Base-by-base conservation (phyloP, 306 rosid species). In the Coriaria nepalensis region DNA sequence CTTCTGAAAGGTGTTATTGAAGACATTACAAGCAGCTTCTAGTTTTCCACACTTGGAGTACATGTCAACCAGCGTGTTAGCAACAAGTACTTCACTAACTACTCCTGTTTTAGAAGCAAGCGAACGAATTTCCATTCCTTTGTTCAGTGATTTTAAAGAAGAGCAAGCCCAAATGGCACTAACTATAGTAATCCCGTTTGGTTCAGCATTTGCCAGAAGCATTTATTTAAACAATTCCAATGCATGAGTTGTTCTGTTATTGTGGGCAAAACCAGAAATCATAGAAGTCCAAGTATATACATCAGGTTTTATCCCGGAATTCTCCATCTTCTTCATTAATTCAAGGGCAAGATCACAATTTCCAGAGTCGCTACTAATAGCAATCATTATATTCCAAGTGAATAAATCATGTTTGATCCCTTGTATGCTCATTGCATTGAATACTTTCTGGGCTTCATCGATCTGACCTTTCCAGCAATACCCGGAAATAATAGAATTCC, bases 261-360 rank as follows among this genome's bases (percentile, higher is more conserved):
- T 81, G 37, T 79, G 92, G 52, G 85, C 60, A 79, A 81, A 81
- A 65, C 97, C 95, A 4, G 95, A 90, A 59, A 90, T 75, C 84
- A 90, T 71, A 13, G 92, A 73, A 60, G 97, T 84, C 97, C 97
- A 90, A 59, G 95, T 84, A 69, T 76, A 84, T 41, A 90, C 95
- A 65, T 90, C 97, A 34, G 97, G 92, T 48, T 53, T 47, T 37
- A 79, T 50, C 61, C 92, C 84, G 58, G 50, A 35, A 68, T 64
- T 74, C 61, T 66, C 82, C 97, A 90, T 90, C 74, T 69, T 82
- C 76, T 70, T 84, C 92, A 84, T 72, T 69, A 90, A 60, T 45
- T 76, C 79, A 69, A 74, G 60, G 2, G 93, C 95, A 49, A 65
- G 61, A 59, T 81, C 83, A 50, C 80, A 70, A 34, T 60, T 61